A percentile compares a stretch with the other conserved stretches of the same genome.
phyloP scores from a whole-genome alignment of 164 flowering plant species.

The Magnolia sinica region DNA sequence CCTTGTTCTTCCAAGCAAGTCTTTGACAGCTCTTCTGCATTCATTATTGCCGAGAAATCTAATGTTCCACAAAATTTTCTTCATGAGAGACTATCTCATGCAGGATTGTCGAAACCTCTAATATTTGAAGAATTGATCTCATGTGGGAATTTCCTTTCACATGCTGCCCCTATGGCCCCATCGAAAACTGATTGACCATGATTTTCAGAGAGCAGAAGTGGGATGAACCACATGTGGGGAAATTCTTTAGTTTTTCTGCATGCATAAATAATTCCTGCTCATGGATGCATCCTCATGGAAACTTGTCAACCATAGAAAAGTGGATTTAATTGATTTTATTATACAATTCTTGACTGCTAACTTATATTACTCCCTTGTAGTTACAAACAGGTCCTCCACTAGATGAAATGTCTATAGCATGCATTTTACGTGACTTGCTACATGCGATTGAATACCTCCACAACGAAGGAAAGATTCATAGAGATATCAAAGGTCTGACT shows the following conservation, averaged over 20 bases:
- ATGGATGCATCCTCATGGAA: neutral
- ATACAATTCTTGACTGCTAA: conserved; percentile 4
- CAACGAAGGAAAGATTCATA: conserved; percentile 93
- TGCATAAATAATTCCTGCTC: neutral
- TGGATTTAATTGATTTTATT: neutral
- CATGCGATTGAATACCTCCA: conserved; percentile 97
- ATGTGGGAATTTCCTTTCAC: neutral
- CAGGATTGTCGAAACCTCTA: no score
- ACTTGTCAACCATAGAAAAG: neutral
- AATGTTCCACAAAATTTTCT: no score
- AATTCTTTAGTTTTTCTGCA: neutral
- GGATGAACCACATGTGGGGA: neutral
- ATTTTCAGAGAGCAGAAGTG: neutral
- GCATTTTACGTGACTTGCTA: conserved; percentile 88
- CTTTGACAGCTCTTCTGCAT: no score
- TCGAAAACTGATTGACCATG: neutral
- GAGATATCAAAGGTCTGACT: conserved; percentile 91
- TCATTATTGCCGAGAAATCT: no score
- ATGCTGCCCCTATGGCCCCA: neutral
- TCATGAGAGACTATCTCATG: no score
- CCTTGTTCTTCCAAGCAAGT: no score
- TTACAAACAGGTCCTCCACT: conserved; percentile 87
- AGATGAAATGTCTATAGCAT: conserved; percentile 93
- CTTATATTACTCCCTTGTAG: conserved; percentile 37
- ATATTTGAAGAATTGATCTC: neutral